phyloP scores from a whole-genome alignment of 331 rosid genomes.

The Stylosanthes scabra region DNA sequence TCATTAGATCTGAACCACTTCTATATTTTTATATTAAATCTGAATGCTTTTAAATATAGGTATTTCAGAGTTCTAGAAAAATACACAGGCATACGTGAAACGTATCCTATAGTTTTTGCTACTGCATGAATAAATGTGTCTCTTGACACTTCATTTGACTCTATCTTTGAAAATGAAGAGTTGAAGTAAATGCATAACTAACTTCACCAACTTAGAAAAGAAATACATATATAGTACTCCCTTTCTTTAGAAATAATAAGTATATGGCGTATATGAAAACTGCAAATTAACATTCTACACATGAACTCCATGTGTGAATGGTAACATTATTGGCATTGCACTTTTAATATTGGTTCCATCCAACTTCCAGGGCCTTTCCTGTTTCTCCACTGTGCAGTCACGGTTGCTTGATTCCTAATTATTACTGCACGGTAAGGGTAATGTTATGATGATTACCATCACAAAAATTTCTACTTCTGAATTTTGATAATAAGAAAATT shows the following conservation, averaged over 20 bases:
- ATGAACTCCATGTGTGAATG: no score
- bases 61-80: no score
- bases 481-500: slow-evolving; percentile 6
- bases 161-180: neutral
- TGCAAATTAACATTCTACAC: no score
- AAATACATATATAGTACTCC: no score
- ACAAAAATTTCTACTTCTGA: neutral
- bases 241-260: neutral
- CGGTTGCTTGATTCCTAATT: neutral
- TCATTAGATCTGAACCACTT: no score
- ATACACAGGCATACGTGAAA: no score
- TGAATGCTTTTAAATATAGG: no score
- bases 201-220: neutral
- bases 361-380: neutral
- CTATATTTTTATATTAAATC: no score
- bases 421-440: neutral
- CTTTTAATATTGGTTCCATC: neutral
- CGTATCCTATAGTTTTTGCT: neutral
- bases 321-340: neutral
- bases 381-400: slow-evolving; percentile 8
- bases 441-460: neutral
- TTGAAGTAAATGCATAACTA: neutral
- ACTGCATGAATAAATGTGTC: neutral
- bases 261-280: no score
- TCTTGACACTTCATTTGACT: neutral